Conservation (phyloP, 1,284 basidiomycete species). For the Singerocomus inundabilis region DNA sequence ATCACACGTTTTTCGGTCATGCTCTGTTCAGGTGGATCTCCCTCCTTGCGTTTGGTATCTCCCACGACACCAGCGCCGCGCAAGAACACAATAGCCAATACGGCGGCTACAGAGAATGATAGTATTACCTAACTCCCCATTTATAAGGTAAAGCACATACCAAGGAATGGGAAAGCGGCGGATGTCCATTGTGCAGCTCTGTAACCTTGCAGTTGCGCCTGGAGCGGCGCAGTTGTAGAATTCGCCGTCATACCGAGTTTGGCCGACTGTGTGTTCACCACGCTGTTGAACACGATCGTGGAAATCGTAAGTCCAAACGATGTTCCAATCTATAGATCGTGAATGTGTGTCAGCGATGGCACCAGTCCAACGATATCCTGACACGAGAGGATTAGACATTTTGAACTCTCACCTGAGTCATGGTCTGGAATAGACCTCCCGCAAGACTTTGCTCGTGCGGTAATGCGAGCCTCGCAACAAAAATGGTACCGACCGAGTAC, state of each 20-base stretch:
- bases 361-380: background rate
- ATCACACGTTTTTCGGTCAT: constrained; percentile 14
- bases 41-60: constrained; percentile 7
- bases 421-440: constrained; percentile 75
- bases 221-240: constrained; percentile 36
- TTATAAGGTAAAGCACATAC: constrained; percentile 33
- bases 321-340: constrained; percentile 57
- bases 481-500: constrained; percentile 72
- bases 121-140: background rate
- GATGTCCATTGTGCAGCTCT: constrained; percentile 62
- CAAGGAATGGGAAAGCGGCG: constrained; percentile 58
- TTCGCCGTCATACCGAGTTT: constrained; percentile 34
- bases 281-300: constrained; percentile 67
- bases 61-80: constrained; percentile 62
- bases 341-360: background rate
- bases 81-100: constrained; percentile 53
- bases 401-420: constrained; percentile 54
- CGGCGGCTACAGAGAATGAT: constrained; percentile 38
- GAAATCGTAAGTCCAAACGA: constrained; percentile 74
- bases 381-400: background rate
- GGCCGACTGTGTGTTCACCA: constrained; percentile 38
- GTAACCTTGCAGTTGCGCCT: constrained; percentile 50
- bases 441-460: constrained; percentile 79
- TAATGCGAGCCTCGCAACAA: constrained; percentile 69
- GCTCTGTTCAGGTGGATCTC: constrained; percentile 23